phyloP scores from a whole-genome alignment of 129 eudicot species.

The Centella asiatica region DNA sequence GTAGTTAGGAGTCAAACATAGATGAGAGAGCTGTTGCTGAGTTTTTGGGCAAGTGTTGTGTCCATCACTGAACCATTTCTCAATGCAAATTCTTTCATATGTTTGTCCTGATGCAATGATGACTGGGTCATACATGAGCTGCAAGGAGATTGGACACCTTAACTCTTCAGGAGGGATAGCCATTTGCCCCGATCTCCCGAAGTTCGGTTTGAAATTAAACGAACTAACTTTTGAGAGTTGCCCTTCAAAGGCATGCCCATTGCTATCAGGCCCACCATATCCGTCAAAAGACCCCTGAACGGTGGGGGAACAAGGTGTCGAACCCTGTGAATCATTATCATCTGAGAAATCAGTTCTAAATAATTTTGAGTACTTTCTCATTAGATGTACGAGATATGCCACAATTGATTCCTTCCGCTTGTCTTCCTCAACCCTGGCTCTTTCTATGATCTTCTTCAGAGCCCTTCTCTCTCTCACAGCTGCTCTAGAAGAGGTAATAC shows the following conservation, averaged over 20 bases:
- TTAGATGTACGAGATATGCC: constrained; percentile 74
- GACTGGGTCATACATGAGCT: constrained; percentile 96
- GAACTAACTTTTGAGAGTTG: constrained; percentile 78
- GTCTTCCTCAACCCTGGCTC: constrained; percentile 88
- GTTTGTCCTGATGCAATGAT: constrained; percentile 97
- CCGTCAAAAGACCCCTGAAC: constrained; percentile 71
- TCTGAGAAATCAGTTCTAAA: constrained; percentile 83
- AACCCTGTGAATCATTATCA: constrained; percentile 96
- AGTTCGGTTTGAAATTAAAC: constrained; percentile 70
- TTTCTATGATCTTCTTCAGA: constrained; percentile 74
- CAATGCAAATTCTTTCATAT: constrained; percentile 87
- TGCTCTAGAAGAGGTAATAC: constrained; percentile 85
- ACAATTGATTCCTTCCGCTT: constrained; percentile 88
- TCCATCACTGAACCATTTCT: constrained; percentile 96
- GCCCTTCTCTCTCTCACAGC: constrained; percentile 91
- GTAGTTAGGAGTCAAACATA: constrained; percentile 86
- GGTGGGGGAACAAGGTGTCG: constrained; percentile 95
- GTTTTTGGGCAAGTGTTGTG: constrained; percentile 94
- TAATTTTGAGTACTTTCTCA: constrained; percentile 79
- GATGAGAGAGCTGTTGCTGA: constrained; percentile 85
- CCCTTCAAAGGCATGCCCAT: constrained; percentile 57
- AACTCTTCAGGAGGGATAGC: constrained; percentile 88
- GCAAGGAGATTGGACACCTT: constrained; percentile 94
- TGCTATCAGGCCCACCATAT: constrained; percentile 37
- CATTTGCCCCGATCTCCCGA: constrained; percentile 67